phyloP scores from a whole-genome alignment of 768 basidiomycete genomes.

The Boletus tylopilopsis region DNA sequence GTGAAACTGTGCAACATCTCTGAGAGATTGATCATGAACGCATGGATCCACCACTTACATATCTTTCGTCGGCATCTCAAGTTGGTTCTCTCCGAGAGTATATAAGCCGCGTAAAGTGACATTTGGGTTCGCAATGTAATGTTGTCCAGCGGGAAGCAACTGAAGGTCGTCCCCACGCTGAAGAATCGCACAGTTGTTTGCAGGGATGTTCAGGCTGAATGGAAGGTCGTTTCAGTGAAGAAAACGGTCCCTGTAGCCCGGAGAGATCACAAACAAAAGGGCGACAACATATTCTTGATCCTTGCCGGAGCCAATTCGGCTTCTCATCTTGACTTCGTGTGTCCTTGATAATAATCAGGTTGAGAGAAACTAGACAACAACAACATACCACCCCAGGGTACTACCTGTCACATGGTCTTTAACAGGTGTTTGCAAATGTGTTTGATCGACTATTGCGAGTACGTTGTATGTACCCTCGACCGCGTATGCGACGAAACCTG shows the following conservation, averaged over 20 bases:
- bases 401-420: conserved; percentile 61
- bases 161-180: conserved; percentile 79
- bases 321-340: conserved; percentile 78
- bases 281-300: conserved; percentile 73
- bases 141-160: conserved; percentile 76
- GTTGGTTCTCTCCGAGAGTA: conserved; percentile 78
- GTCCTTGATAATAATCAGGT: conserved; percentile 34
- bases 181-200: conserved; percentile 82
- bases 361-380: not conserved
- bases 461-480: conserved; percentile 76
- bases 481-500: conserved; percentile 75
- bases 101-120: conserved; percentile 77
- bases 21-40: not conserved
- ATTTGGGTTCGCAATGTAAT: conserved; percentile 80
- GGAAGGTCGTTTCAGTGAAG: conserved; percentile 1
- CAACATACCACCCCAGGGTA: conserved; percentile 51
- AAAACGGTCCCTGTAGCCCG: not conserved
- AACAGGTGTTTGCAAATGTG: conserved; percentile 60
- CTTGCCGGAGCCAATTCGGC: conserved; percentile 39
- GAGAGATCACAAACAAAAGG: conserved; percentile 51
- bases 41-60: conserved; percentile 46
- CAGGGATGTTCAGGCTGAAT: conserved; percentile 72
- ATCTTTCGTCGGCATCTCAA: conserved; percentile 86
- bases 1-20: conserved; percentile 52
- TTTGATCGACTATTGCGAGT: conserved; percentile 80